Conservation (phyloP, 169 alveolate genomes). For the Babesia bovis region DNA sequence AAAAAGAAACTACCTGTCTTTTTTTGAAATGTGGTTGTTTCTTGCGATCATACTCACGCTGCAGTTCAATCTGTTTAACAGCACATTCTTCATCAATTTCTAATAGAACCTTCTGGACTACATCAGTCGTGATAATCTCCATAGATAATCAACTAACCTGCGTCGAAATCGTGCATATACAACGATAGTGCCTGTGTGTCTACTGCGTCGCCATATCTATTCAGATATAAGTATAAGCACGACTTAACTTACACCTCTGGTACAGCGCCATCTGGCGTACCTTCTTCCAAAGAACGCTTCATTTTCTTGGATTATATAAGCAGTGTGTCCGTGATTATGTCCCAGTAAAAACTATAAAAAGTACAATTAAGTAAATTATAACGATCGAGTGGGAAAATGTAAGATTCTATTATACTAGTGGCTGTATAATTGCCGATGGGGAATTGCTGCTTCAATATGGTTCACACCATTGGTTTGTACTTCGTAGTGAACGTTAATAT, state of each 20-base stretch:
- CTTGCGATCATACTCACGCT: conserved; percentile 84
- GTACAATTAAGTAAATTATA: too few species aligned
- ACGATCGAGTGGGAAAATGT: too few species aligned
- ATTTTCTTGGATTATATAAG: conserved; percentile 5
- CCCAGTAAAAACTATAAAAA: too few species aligned
- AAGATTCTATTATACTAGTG: too few species aligned
- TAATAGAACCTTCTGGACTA: conserved; percentile 78
- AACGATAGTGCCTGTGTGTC: conserved; percentile 55
- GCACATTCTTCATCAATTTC: conserved; percentile 87
- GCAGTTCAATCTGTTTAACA: conserved; percentile 84
- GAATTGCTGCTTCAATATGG: neutral
- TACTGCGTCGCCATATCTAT: neutral
- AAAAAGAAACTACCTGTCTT: conserved; percentile 61
- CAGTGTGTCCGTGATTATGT: too few species aligned
- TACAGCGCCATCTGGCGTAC: neutral
- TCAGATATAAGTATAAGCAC: neutral
- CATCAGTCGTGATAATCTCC: neutral
- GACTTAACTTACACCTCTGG: conserved; percentile 13
- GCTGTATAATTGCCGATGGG: neutral
- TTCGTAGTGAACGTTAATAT: neutral
- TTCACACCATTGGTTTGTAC: neutral
- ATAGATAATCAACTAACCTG: conserved; percentile 13
- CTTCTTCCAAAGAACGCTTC: conserved; percentile 53
- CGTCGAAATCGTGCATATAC: conserved; percentile 60
- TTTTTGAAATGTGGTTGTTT: conserved; percentile 84